Evolutionary conservation across 78 protist species (phyloP), one percentile per base, ranked within the genome.

Genomic region (Tieghemostelium lacteum): DNA sequence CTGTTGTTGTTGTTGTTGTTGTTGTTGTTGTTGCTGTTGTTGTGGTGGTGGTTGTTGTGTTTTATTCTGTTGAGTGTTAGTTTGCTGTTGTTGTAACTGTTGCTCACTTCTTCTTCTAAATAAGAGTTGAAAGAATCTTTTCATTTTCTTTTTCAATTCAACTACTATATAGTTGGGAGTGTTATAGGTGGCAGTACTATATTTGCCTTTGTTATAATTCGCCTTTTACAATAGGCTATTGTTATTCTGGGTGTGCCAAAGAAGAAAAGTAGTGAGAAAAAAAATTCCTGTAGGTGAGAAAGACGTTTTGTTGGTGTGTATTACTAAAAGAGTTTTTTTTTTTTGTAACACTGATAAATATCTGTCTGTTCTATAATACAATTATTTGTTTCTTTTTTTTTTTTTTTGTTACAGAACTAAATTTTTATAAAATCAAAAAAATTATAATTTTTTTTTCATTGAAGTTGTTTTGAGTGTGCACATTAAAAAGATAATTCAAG

Each of bases 121-220:
- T 36, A 73, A 49, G 26, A 39, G 29, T 33, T 29, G 28, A 73
- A 73, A 73, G 45, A 73, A 73, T 73, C 78, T 73, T 58, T 58
- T 73, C 78, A 73, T 73, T 22, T 33, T n/a, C n/a, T n/a, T n/a
- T 40, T 71, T 8, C 54, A 49, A 49, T 8, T 16, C 12, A 49
- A 16, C 8, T 49, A 49, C 12, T 16, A 16, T 49, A 49, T 49
- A 49, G 54, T 49, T 8, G 54, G 54, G 12, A 49, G n/a, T n/a
- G n/a, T n/a, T n/a, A n/a, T n/a, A n/a, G n/a, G n/a, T 49, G 54
- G 54, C 12, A 49, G 24, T 12, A 12, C 54, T 49, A 49, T 49
- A 49, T 16, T 49, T 49, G 8, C 54, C 24, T 12, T 49, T 49
- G 24, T 12, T 49, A 49, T 49, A 8, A 16, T 49, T 49, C 54